A percentile compares a stretch with the other conserved stretches of the same genome.
Conservation (phyloP, 208 protist species). For the Trichomonas tenax region DNA sequence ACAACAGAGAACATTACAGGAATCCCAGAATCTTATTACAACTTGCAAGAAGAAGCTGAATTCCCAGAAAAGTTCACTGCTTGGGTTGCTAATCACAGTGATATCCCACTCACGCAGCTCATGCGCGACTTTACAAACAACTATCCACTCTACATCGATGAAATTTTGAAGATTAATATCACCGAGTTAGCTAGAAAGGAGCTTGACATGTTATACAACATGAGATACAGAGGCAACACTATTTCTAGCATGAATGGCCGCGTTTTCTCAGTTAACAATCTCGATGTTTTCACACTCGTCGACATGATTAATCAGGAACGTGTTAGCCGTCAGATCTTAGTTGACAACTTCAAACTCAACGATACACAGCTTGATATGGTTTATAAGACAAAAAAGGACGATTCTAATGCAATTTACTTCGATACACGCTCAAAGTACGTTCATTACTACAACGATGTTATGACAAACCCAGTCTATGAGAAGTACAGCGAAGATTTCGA, state of each 20-base stretch:
- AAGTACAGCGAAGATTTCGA: neutral
- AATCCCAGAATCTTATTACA: neutral
- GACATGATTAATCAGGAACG: neutral
- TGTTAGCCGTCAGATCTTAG: neutral
- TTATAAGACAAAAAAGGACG: neutral
- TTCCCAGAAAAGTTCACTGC: neutral
- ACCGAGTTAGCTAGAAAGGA: neutral
- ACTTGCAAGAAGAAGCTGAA: neutral
- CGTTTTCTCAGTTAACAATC: neutral
- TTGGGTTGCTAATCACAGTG: neutral
- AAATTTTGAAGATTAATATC: neutral
- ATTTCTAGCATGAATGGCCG: neutral
- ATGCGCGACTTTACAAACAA: neutral
- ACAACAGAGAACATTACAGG: neutral
- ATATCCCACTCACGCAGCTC: neutral
- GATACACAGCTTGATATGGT: neutral
- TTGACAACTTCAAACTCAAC: neutral
- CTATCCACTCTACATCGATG: neutral
- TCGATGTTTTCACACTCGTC: neutral
- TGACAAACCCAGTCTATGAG: neutral
- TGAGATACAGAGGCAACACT: neutral
- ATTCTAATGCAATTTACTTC: neutral
- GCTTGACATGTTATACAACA: neutral
- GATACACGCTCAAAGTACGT: neutral
- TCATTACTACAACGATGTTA: neutral